Conservation (phyloP, 768 basidiomycete genomes). For the Pilatotrama ljubarskyi region DNA sequence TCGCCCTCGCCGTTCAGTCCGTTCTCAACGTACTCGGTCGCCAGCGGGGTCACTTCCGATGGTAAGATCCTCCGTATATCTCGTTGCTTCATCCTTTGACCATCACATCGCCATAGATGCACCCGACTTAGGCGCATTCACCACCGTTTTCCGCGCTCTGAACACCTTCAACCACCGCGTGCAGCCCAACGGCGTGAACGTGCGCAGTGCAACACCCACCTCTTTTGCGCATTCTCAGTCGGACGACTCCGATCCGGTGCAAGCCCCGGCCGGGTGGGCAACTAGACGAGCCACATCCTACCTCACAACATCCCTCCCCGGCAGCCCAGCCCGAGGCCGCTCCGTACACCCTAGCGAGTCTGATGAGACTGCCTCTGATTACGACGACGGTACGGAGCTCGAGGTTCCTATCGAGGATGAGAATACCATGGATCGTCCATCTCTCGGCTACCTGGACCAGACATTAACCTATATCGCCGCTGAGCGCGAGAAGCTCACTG, state of each 20-base stretch:
- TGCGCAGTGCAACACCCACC: constrained; percentile 26
- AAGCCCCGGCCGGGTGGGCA: constrained; percentile 66
- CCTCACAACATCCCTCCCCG: constrained; percentile 39
- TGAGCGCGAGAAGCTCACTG: constrained; percentile 61
- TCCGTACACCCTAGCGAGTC: constrained; percentile 22
- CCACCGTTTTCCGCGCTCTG: constrained; percentile 66
- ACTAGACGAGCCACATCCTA: constrained; percentile 60
- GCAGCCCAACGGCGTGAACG: constrained; percentile 24
- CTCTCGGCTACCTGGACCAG: constrained; percentile 70
- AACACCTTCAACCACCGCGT: constrained; percentile 53
- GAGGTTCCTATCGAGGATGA: constrained; percentile 28
- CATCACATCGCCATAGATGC: constrained; percentile 41
- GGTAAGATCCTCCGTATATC: constrained; percentile 28
- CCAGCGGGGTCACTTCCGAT: constrained; percentile 39
- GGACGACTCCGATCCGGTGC: constrained; percentile 38
- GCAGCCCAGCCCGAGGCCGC: constrained; percentile 17
- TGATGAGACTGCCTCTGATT: constrained; percentile 26
- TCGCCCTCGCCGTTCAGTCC: constrained; percentile 41
- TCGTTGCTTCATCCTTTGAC: neutral
- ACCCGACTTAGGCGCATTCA: constrained; percentile 75
- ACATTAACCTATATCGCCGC: constrained; percentile 75
- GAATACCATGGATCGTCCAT: constrained; percentile 50
- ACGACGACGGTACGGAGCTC: constrained; percentile 28
- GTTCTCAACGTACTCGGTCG: constrained; percentile 35
- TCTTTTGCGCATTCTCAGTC: constrained; percentile 34